These are phyloP conservation scores for Ascochyta viciae-villosae DNA, from an alignment of 2,329 filamentous ascomycete species.

Conservation along the genomic window DNA sequence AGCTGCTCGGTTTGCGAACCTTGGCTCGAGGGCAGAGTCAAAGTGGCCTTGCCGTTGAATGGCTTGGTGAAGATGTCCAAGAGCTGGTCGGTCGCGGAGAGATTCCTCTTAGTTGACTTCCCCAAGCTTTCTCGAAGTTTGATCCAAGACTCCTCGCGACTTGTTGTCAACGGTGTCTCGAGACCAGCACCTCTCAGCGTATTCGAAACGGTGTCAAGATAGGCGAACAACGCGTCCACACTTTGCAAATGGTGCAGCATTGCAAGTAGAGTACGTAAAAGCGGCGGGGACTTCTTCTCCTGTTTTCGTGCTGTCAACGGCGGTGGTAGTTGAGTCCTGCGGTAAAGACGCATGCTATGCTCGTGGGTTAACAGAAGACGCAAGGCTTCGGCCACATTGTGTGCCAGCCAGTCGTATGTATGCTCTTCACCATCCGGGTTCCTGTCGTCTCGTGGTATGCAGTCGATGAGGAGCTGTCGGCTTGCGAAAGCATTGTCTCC, in stretches of 20 bases:
- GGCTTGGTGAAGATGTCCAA: conserved; percentile 39
- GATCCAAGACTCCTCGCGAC: conserved; percentile 37
- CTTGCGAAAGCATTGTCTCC: conserved; percentile 43
- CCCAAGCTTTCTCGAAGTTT: conserved; percentile 38
- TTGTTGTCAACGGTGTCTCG: conserved; percentile 32
- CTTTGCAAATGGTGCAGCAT: conserved; percentile 59
- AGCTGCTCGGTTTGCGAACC: conserved; percentile 32
- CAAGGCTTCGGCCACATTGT: conserved; percentile 70
- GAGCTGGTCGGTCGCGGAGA: conserved; percentile 43
- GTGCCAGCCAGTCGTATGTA: conserved; percentile 61
- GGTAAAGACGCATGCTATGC: conserved; percentile 76
- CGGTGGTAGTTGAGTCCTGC: conserved; percentile 69
- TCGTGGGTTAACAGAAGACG: conserved; percentile 80
- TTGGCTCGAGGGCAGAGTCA: conserved; percentile 34
- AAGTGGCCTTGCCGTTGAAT: conserved; percentile 37
- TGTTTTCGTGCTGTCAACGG: conserved; percentile 61
- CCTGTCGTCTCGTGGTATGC: conserved; percentile 67
- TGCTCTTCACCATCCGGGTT: conserved; percentile 26
- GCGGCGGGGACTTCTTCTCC: conserved; percentile 59
- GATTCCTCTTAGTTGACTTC: conserved; percentile 32
- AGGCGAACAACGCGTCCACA: conserved; percentile 45
- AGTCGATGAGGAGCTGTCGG: conserved; percentile 71
- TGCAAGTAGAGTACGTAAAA: conserved; percentile 65
- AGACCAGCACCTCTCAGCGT: conserved; percentile 41
- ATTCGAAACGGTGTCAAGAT: conserved; percentile 34